Evolutionary conservation across 2,329 filamentous ascomycete genomes (phyloP).

Genomic region (Ceratocystis harringtonii): DNA sequence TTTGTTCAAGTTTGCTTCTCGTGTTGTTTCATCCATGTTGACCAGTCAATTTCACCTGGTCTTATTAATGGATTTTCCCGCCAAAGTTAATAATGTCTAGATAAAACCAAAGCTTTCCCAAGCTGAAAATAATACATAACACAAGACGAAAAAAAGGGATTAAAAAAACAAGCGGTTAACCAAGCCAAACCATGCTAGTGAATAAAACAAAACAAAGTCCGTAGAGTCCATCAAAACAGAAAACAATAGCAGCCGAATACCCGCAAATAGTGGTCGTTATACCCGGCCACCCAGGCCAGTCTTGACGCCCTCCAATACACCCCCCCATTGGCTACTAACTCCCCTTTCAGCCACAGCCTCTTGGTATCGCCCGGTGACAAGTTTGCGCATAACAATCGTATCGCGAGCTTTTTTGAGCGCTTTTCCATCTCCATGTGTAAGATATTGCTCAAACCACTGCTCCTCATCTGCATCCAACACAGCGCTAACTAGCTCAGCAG

Average conservation of each 20-base stretch:
- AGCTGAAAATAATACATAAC: slow-evolving; percentile 5
- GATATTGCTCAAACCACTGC: slow-evolving; percentile 54
- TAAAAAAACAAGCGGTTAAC: slow-evolving; percentile 3
- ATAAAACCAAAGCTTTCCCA: background rate
- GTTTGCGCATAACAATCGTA: slow-evolving; percentile 56
- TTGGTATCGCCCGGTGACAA: slow-evolving; percentile 48
- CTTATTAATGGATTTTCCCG: background rate
- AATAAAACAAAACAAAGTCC: slow-evolving; percentile 4
- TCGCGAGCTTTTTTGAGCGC: slow-evolving; percentile 52
- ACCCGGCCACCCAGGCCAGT: slow-evolving; percentile 25
- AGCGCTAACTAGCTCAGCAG: slow-evolving; percentile 55
- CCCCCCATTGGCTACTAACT: slow-evolving; percentile 33
- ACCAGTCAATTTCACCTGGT: background rate
- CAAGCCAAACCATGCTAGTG: background rate
- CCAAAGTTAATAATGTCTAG: background rate
- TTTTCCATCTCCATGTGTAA: slow-evolving; percentile 50
- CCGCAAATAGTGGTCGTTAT: background rate
- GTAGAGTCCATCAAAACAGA: slow-evolving; percentile 1
- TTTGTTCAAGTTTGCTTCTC: background rate
- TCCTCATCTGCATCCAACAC: slow-evolving; percentile 60
- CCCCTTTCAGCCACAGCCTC: slow-evolving; percentile 33
- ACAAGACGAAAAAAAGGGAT: background rate
- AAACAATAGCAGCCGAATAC: background rate
- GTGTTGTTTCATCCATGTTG: background rate
- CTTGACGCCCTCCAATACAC: slow-evolving; percentile 37